A percentile compares a stretch with the other conserved stretches of the same genome.
phyloP scores from a whole-genome alignment of 805 yeast species.

The Kluyveromyces wickerhamii region DNA sequence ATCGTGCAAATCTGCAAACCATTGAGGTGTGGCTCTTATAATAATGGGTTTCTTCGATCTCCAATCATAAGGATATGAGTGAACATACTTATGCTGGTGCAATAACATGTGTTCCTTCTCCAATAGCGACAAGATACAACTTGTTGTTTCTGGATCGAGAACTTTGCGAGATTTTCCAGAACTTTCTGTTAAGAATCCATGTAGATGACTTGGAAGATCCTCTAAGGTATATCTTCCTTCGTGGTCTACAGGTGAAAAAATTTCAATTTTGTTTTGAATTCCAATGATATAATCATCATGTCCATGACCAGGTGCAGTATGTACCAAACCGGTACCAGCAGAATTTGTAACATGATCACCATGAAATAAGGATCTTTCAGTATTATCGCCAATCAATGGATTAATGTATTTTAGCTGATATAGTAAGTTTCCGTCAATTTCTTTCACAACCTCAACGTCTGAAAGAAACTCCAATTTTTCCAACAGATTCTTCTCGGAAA shows the following conservation, averaged over 20 bases:
- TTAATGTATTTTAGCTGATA: conserved; percentile 42
- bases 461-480: conserved; percentile 27
- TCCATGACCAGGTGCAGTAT: conserved; percentile 98
- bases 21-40: conserved; percentile 91
- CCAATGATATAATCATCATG: conserved; percentile 83
- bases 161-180: conserved; percentile 45
- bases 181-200: conserved; percentile 11
- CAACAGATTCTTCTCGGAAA: conserved; percentile 51
- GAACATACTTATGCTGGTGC: conserved; percentile 47
- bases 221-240: conserved; percentile 57
- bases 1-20: conserved; percentile 82
- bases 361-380: conserved; percentile 52
- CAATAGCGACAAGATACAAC: conserved; percentile 38
- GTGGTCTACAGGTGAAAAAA: conserved; percentile 73
- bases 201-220: conserved; percentile 28
- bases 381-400: conserved; percentile 37
- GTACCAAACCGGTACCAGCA: conserved; percentile 94
- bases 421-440: conserved; percentile 38
- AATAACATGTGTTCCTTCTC: conserved; percentile 36
- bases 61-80: conserved; percentile 97
- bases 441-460: conserved; percentile 14
- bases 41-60: conserved; percentile 92
- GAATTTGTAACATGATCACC: conserved; percentile 75
- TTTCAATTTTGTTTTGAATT: conserved; percentile 42
- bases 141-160: conserved; percentile 46